Evolutionary conservation across 2,329 filamentous ascomycete genomes (phyloP), one percentile per base, ranked within the genome.

Genomic region (Beauveria scarabaeidicola): DNA sequence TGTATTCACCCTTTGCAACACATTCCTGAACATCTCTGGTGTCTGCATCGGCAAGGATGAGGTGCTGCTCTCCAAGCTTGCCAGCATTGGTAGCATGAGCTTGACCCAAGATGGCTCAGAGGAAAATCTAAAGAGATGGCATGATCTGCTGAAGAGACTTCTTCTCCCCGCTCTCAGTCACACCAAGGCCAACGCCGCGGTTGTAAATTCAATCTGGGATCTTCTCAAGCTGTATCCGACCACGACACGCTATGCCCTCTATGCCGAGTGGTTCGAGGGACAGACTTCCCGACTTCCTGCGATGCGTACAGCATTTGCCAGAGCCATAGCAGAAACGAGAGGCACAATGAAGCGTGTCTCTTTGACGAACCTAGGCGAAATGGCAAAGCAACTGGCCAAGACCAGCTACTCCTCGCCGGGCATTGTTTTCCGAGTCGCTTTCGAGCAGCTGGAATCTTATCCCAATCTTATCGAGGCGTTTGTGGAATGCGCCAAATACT

Each of bases 391-490:
- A 41, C 81, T 99, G 32, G 92, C 93, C 9, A 97, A 97, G 73
- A 89, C 92, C n/a, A 91, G 92, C 27, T 89, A 91, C 67, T 87
- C 91, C 1, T 94, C 91, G 47, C 95, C 94, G 1, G 93, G 93
- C 27, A 82, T 96, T 60, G 92, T 97, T 25, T 96, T 97, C 76
- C 86, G 86, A 67, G 89, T 93, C 60, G 91, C 92, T 7, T 84
- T 99, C 61, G 87, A 87, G 63, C 92, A 97, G 72, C 90, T 97
- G 61, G 92, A 99, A 72, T 87, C 89, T 0, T 99, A 99, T 71
- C 89, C 89, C 69, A 99, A 97, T 69, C 81, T 99, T 62, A 96
- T 96, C 60, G 90, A 96, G 63, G 90, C 91, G 5, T 90, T 99
- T 62, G 92, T 97, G 15, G 91, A 97, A 70, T 97, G 92, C 68